Evolutionary conservation across 441 rosid species (phyloP).

Genomic region (Codiaeum variegatum): DNA sequence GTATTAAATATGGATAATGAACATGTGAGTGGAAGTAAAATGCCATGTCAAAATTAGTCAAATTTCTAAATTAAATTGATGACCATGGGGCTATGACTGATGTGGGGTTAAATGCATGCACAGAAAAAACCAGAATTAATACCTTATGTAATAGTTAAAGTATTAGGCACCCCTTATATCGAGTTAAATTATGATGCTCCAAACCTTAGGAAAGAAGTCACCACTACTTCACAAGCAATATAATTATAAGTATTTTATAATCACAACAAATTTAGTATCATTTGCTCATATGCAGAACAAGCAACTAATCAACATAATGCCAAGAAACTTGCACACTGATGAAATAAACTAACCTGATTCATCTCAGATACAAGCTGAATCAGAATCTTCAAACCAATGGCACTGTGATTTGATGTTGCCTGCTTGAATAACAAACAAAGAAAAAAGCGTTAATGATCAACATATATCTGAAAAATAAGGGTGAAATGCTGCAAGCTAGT

Average conservation of each 20-base stretch:
- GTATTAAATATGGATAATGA: neutral
- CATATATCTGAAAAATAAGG: slow-evolving; percentile 12
- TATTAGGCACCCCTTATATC: too few species aligned
- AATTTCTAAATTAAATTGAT: neutral
- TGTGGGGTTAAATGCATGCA: neutral
- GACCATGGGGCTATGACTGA: neutral
- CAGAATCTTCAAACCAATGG: slow-evolving; percentile 90
- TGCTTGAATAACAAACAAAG: slow-evolving; percentile 29
- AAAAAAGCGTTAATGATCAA: slow-evolving; percentile 3
- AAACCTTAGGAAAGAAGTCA: neutral
- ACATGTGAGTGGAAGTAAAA: neutral
- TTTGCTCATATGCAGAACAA: neutral
- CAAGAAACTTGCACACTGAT: slow-evolving; percentile 4
- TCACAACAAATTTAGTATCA: neutral
- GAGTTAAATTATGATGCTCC: neutral
- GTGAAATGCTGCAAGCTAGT: neutral
- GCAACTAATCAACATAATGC: slow-evolving; percentile 3
- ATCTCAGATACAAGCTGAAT: slow-evolving; percentile 97
- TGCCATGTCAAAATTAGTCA: neutral
- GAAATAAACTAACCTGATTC: slow-evolving; percentile 73
- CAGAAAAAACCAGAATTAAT: neutral
- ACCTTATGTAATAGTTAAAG: neutral
- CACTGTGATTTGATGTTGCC: slow-evolving; percentile 80
- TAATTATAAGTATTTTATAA: neutral
- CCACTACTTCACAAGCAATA: neutral